These are phyloP conservation scores for Yamadazyma mexicana DNA, from an alignment of 1,139 yeast genomes.

Conservation along the genomic window DNA sequence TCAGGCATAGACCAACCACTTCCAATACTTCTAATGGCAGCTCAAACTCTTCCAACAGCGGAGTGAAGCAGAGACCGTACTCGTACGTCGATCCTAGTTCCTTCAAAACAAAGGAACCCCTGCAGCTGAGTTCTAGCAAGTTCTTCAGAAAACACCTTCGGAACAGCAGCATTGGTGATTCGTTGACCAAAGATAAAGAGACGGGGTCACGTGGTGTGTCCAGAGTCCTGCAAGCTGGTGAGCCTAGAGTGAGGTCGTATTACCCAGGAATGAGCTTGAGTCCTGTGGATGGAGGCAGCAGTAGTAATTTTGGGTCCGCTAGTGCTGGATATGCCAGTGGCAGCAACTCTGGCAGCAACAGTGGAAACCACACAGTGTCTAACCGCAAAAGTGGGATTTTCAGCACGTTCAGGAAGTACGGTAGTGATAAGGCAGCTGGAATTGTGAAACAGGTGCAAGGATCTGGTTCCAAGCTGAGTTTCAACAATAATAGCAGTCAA, in stretches of 20 bases:
- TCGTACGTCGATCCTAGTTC: constrained; percentile 50
- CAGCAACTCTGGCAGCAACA: neutral
- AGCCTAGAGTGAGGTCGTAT: constrained; percentile 14
- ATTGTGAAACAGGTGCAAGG: constrained; percentile 20
- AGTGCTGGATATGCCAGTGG: too few relatives aligned
- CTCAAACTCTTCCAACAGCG: constrained; percentile 16
- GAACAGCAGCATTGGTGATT: constrained; percentile 16
- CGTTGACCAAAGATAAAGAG: constrained; percentile 8
- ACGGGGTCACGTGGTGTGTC: neutral
- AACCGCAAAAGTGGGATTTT: constrained; percentile 38
- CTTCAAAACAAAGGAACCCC: constrained; percentile 21
- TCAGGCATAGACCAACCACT: constrained; percentile 25
- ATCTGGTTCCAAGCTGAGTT: constrained; percentile 4
- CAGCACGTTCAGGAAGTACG: constrained; percentile 43
- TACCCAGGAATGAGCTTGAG: constrained; percentile 18
- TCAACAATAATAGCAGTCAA: constrained; percentile 8
- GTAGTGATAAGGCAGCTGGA: constrained; percentile 43
- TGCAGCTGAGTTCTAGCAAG: constrained; percentile 41
- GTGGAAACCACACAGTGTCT: constrained; percentile 3
- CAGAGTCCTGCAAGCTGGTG: neutral
- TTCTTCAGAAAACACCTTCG: constrained; percentile 55
- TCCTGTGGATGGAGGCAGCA: constrained; percentile 15
- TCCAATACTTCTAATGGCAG: constrained; percentile 24
- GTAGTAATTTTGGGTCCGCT: neutral
- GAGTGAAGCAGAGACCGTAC: constrained; percentile 46